Evolutionary conservation across 2,329 filamentous ascomycete species (phyloP).

Genomic region (Scedosporium aurantiacum): DNA sequence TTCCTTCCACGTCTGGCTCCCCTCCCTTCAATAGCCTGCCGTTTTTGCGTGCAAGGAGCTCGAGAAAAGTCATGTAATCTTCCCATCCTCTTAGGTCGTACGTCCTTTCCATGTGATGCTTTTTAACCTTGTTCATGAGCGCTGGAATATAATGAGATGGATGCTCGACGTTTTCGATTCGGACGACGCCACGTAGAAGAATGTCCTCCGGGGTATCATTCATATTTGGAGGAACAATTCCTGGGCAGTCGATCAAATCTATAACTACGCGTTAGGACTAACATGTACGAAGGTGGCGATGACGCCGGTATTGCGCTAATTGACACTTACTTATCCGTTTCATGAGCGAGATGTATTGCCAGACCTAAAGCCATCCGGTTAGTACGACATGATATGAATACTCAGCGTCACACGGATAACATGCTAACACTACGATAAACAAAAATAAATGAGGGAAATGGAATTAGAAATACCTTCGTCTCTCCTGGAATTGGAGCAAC

Average conservation of each 20-base stretch:
- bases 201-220: constrained; percentile 80
- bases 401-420: neutral
- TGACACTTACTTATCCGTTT: constrained; percentile 53
- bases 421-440: neutral
- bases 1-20: constrained; percentile 89
- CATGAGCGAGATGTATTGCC: constrained; percentile 96
- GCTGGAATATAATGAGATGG: constrained; percentile 91
- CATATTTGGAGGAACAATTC: constrained; percentile 83
- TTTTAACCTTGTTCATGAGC: constrained; percentile 69
- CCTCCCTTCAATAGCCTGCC: constrained; percentile 81
- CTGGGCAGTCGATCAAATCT: constrained; percentile 82
- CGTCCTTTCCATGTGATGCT: constrained; percentile 80
- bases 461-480: constrained; percentile 11
- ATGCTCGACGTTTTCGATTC: constrained; percentile 92
- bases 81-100: constrained; percentile 78
- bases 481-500: constrained; percentile 93
- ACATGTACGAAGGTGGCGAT: neutral
- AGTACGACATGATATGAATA: neutral
- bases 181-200: constrained; percentile 78
- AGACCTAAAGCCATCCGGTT: constrained; percentile 52
- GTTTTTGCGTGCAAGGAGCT: constrained; percentile 74
- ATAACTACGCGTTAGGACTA: constrained; percentile 20
- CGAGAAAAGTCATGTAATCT: constrained; percentile 71
- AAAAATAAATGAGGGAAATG: neutral
- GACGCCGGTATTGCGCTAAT: neutral